Evolutionary conservation across 305 asterid genomes (phyloP), one percentile per base, ranked within the genome.

Genomic region (Withania somnifera): DNA sequence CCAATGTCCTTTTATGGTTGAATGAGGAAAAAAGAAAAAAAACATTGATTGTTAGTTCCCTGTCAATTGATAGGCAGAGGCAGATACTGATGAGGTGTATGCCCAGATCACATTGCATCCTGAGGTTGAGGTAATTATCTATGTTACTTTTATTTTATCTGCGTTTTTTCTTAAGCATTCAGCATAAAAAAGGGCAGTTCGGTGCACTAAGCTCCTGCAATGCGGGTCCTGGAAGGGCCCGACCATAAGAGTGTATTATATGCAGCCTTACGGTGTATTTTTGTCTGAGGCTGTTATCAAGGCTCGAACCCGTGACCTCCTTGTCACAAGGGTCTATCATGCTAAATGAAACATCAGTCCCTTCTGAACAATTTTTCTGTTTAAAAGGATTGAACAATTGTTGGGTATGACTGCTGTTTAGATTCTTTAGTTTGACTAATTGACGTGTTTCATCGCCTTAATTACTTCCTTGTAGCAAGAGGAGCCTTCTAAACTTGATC

Each of bases 81-180:
- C 83, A 11, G 97, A 93, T 71, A 92, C 92, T 0, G 98, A 94
- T 83, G 97, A 94, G 85, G 95, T 93, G 64, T 94, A 93, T 83
- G 94, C 97, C 2, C 97, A 91, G 87, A 92, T 94, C 77, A 94
- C 93, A 45, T 83, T 94, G 86, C 91, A 83, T 11, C 97, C 98
- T 0, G 97, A 91, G 79, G 79, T 81, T 69, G 92, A 91, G 87
- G 98, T 94, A 86, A 89, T 88, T 67, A 50, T 75, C 10, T 8
- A 4, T 73, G 47, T 84, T 82, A 32, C 47, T 42, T 13, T 76
- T 24, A 54, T 50, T 22, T 50, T 50, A 11, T 42, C 5, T 1
- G 17, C 30, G 9, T 51, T 6, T 66, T 15, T 22, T 58, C 1
- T 17, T 19, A 57, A 53, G 24, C 58, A 26, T 20, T 28, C 0